Conservation (phyloP, 495 filamentous ascomycete genomes). For the Talaromyces borbonicus region DNA sequence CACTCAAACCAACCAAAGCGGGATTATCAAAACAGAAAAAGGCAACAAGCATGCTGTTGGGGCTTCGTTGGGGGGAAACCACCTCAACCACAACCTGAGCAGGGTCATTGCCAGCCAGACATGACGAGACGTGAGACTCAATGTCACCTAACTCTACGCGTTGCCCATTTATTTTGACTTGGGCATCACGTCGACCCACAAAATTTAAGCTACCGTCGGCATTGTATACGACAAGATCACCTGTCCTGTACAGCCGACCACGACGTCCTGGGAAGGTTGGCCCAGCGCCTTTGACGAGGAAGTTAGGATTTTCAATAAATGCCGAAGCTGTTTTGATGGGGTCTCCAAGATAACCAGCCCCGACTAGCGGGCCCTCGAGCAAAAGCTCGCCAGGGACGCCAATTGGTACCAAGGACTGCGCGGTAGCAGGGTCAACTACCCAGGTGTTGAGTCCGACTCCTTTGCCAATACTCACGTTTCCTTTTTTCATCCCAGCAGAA, state of each 20-base stretch:
- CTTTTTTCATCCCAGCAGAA: not conserved
- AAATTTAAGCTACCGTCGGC: conserved; percentile 46
- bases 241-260: conserved; percentile 36
- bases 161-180: conserved; percentile 25
- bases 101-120: conserved; percentile 9
- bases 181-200: conserved; percentile 51
- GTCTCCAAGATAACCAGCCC: conserved; percentile 34
- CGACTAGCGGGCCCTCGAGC: conserved; percentile 21
- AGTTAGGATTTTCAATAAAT: conserved; percentile 37
- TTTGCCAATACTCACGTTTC: not conserved
- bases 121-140: conserved; percentile 13
- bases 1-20: not conserved
- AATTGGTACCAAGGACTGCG: conserved; percentile 35
- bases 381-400: not conserved
- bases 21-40: not conserved
- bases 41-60: not conserved
- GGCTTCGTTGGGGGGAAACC: not conserved
- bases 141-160: conserved; percentile 29
- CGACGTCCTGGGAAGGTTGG: conserved; percentile 13
- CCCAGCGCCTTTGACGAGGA: conserved; percentile 21
- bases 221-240: conserved; percentile 27
- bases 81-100: not conserved
- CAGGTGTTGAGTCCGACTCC: conserved; percentile 34
- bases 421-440: conserved; percentile 15
- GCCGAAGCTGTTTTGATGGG: conserved; percentile 26